These are phyloP conservation scores for Solanum hybrid DNA, from an alignment of 305 asterid species.

Conservation along the genomic window DNA sequence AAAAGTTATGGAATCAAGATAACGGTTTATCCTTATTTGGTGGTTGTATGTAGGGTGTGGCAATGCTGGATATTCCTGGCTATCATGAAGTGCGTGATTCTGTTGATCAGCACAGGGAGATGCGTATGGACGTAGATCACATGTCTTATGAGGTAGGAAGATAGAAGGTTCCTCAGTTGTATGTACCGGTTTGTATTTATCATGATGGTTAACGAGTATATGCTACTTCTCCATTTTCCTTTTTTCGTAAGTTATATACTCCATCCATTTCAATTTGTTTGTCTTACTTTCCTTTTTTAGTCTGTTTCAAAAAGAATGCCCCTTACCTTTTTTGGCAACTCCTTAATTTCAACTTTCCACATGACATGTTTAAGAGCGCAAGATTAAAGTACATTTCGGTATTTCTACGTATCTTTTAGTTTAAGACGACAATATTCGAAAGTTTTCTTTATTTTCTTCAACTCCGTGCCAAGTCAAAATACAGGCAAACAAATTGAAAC, in stretches of 20 bases:
- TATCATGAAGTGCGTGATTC: conserved; percentile 49
- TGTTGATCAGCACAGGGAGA: conserved; percentile 69
- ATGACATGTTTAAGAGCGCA: background rate
- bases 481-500: background rate
- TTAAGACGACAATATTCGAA: background rate
- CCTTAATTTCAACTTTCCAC: background rate
- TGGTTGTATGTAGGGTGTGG: conserved; percentile 52
- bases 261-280: background rate
- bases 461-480: background rate
- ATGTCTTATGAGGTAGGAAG: conserved; percentile 87
- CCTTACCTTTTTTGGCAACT: background rate
- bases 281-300: background rate
- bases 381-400: background rate
- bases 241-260: background rate
- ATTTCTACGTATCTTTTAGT: background rate
- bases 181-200: background rate
- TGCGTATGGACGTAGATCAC: conserved; percentile 96
- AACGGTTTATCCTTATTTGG: background rate
- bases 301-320: background rate
- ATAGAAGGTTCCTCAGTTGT: background rate
- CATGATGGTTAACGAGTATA: background rate
- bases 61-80: conserved; percentile 69
- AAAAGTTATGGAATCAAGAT: background rate
- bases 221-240: background rate
- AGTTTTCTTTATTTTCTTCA: background rate